Evolutionary conservation across 495 filamentous ascomycete genomes (phyloP), one percentile per base, ranked within the genome.

Genomic region (Neurospora cerealis): DNA sequence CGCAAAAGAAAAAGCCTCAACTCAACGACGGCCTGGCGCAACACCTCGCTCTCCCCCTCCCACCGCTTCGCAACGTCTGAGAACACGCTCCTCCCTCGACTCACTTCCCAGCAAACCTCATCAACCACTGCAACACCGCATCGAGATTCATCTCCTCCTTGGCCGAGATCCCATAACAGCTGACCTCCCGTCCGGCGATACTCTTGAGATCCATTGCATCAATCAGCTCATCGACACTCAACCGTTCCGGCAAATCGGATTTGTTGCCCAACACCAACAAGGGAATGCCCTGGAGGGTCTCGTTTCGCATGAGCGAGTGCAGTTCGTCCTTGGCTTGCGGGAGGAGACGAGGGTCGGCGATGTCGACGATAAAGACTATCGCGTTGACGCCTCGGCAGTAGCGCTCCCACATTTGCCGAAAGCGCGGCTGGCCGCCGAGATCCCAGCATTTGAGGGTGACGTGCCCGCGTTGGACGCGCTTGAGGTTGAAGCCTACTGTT

Each of bases 361-460:
- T 93, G 79, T 97, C 94, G 73, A 83, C 71, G 82, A 99, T 97
- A 83, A 97, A 99, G 70, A 99, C 95, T 77, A 99, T 98, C 75
- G 96, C 96, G 83, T 97, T 97, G 75, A 98, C 96, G 48, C 94
- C 95, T 69, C 94, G 92, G 85, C 96, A 99, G 83, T 99, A 99
- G 77, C 96, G 88, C 86, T 98, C 96, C 96, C 96, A 99, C 96
- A 99, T 99, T 74, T 93, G 92, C 76, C 96, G 92, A 84, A 98
- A 99, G 75, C 96, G 90, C 78, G 95, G 95, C 86, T 99, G 96
- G 36, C 96, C 96, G 74, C 96, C 96, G 76, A 99, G 87, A 86
- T 99, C 96, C 96, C 96, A 99, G 81, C 95, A 99, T 86, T 98
- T 98, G 81, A 99, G 86, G 74, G 96, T 98, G 80, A 99, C 96